Evolutionary conservation across 768 basidiomycete genomes (phyloP).

Genomic region (Suillus brevipes): DNA sequence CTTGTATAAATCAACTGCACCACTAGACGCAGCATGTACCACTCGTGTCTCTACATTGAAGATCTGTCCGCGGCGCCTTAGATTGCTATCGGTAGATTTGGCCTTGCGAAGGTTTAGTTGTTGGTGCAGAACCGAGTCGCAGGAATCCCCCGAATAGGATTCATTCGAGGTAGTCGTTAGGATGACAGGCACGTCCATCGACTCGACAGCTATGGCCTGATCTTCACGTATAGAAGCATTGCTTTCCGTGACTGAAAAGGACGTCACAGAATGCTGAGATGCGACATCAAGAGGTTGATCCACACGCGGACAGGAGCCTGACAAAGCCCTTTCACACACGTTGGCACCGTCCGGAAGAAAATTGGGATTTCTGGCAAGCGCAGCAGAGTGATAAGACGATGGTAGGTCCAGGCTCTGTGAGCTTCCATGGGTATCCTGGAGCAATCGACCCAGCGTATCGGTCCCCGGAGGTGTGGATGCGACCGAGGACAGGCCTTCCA

Average conservation of each 20-base stretch:
- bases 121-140: slow-evolving; percentile 4
- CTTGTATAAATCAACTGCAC: slow-evolving; percentile 11
- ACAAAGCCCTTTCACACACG: background rate
- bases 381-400: background rate
- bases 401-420: background rate
- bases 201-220: background rate
- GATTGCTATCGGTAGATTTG: background rate
- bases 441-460: background rate
- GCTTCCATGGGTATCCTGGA: background rate
- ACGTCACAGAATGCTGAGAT: background rate
- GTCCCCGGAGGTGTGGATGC: background rate
- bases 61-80: slow-evolving; percentile 28
- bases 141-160: background rate
- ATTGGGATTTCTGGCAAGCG: background rate
- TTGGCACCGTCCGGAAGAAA: background rate
- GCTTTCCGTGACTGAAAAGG: background rate
- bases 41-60: slow-evolving; percentile 19
- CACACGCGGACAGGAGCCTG: background rate
- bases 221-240: background rate
- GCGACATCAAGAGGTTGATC: background rate
- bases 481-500: slow-evolving; percentile 1
- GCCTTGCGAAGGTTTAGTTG: background rate
- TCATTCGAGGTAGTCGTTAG: background rate
- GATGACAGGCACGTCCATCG: slow-evolving; percentile 7
- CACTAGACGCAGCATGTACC: background rate